Conservation (phyloP, 1,139 yeast genomes). For the Williopsis jadinii region DNA sequence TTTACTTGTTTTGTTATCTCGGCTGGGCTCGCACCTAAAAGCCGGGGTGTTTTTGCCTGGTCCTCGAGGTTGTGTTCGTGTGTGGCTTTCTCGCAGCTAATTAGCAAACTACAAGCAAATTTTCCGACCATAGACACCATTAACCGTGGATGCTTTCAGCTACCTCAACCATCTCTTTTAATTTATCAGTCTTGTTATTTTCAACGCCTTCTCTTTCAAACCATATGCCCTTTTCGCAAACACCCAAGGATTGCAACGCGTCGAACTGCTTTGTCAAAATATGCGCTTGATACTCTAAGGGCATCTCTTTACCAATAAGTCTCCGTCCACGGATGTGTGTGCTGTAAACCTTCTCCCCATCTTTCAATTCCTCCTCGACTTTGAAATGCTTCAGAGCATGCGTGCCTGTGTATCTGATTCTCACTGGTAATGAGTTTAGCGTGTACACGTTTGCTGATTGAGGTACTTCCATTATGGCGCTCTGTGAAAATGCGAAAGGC, state of each 20-base stretch:
- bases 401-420: constrained; percentile 10
- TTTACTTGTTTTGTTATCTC: no score
- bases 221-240: constrained; percentile 10
- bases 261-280: constrained; percentile 17
- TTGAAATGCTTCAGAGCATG: constrained; percentile 13
- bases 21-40: no score
- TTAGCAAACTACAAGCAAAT: not conserved
- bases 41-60: no score
- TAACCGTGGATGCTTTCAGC: constrained; percentile 18
- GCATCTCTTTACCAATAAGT: constrained; percentile 13
- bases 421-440: constrained; percentile 10
- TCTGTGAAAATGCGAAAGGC: not conserved
- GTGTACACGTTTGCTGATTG: constrained; percentile 2
- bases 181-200: constrained; percentile 5
- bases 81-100: no score
- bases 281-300: not conserved
- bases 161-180: constrained; percentile 16
- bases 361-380: constrained; percentile 1
- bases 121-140: not conserved
- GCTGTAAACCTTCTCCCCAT: not conserved
- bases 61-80: no score
- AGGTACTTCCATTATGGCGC: constrained; percentile 1
- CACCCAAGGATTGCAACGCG: constrained; percentile 14
- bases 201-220: constrained; percentile 28
- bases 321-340: constrained; percentile 21